Evolutionary conservation across 805 yeast species (phyloP), one percentile per base, ranked within the genome.

Genomic region (Candida verbasci): DNA sequence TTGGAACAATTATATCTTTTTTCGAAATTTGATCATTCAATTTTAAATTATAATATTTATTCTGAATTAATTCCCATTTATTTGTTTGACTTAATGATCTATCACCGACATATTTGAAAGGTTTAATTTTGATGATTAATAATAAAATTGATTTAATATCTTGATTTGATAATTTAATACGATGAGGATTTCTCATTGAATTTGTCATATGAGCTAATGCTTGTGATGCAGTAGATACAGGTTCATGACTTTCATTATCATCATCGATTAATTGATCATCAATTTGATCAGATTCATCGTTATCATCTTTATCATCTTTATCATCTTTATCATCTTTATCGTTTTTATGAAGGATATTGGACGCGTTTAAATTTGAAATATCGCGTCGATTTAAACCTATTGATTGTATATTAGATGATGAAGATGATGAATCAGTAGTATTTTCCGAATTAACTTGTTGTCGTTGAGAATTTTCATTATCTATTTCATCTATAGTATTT

Each of bases 81-180:
- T 49, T 52, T 9, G 64, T 58, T 41, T 62, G 68, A 22, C 53
- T 48, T 17, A 56, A 37, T 11, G 52, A 46, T 24, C 65, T 41
- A 35, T 62, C 62, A 7, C 68, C 68, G 16, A 60, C 50, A 38
- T 60, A 62, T 39, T 61, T 60, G 47, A 62, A 62, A 3, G 68
- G 68, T 36, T 60, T 60, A 23, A 58, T 49, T 18, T 49, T 45
- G 17, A 52, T 44, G 11, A 58, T 62, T 23, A 60, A 42, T 31
- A 49, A 56, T n/a, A 60, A 41, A 6, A 62, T 58, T 6, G 61
- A 43, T 38, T 44, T 48, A 11, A 61, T 55, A 32, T 62, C 66
- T 23, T 47, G 47, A 12, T 41, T 34, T 9, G 57, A 47, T 27
- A 62, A 43, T 42, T 58, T 60, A 0, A 58, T 43, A 20, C 65